Percentiles rank a stretch among this genome's conserved stretches.
phyloP scores from a whole-genome alignment of 176 grass and related monocot genomes.

The Lolium rigidum region DNA sequence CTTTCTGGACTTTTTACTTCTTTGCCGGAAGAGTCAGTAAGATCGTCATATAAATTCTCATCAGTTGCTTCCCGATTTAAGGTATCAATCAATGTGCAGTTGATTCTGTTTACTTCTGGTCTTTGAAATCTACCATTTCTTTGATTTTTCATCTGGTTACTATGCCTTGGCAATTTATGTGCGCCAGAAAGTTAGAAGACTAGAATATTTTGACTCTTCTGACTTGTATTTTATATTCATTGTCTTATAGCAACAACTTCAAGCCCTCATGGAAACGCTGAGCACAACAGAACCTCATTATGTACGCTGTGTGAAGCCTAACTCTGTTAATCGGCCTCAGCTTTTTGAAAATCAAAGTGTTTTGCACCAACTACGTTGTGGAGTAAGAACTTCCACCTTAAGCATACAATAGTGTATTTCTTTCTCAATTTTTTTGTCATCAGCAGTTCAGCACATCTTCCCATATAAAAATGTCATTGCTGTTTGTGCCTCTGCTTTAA shows the following conservation, averaged over 20 bases:
- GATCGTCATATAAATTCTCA: constrained; percentile 98
- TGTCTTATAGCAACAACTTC: constrained; percentile 92
- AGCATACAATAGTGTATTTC: constrained; percentile 31
- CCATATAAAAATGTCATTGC: neutral
- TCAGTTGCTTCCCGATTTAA: constrained; percentile 98
- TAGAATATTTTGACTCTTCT: constrained; percentile 27
- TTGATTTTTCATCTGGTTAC: constrained; percentile 17
- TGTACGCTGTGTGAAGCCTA: constrained; percentile 95
- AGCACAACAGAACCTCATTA: constrained; percentile 95
- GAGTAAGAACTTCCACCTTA: constrained; percentile 68
- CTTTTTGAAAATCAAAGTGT: constrained; percentile 98
- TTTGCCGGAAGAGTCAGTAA: constrained; percentile 85
- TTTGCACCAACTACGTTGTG: constrained; percentile 95
- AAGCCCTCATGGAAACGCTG: constrained; percentile 99
- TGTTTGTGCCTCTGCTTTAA: constrained; percentile 3
- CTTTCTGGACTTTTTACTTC: constrained; percentile 90
- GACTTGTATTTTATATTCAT: constrained; percentile 9
- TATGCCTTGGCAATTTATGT: constrained; percentile 21
- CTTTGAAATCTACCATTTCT: constrained; percentile 28
- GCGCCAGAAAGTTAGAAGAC: neutral
- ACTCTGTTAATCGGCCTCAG: constrained; percentile 91
- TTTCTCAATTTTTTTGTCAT: constrained; percentile 25
- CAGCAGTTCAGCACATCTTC: constrained; percentile 14
- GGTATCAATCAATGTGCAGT: constrained; percentile 50
- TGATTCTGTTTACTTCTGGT: constrained; percentile 1